Evolutionary conservation across 106 monocot species (phyloP).

Genomic region (Hemerocallis citrina): DNA sequence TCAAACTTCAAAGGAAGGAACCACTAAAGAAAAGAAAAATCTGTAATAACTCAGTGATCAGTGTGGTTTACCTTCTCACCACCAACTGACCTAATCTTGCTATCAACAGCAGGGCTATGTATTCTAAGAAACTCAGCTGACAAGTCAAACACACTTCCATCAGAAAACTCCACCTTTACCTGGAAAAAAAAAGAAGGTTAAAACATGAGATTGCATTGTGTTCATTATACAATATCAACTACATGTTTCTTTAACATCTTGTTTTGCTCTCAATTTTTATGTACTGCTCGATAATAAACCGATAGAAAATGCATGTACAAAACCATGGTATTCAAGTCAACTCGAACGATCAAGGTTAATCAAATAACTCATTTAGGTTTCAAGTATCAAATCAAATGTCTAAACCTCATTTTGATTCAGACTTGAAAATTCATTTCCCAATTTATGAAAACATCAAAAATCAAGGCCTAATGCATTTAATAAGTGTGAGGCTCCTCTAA

Average conservation of each 20-base stretch:
- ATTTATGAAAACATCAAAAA: too few species aligned
- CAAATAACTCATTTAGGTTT: background rate
- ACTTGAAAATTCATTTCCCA: too few species aligned
- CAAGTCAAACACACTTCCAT: conserved; percentile 56
- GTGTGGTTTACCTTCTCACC: conserved; percentile 75
- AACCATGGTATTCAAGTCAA: background rate
- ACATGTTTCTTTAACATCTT: background rate
- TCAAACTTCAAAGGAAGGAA: background rate
- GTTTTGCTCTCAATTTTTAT: background rate
- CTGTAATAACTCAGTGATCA: background rate
- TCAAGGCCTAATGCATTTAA: too few species aligned
- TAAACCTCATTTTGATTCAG: too few species aligned
- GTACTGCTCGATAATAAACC: background rate
- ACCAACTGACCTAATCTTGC: conserved; percentile 73
- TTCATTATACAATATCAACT: background rate
- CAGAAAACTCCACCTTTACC: conserved; percentile 79
- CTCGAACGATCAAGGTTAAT: background rate
- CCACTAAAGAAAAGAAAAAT: background rate
- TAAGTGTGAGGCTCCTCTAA: too few species aligned
- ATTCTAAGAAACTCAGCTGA: conserved; percentile 86
- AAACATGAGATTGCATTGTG: background rate
- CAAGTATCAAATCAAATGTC: background rate
- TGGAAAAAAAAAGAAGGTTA: conserved; percentile 16
- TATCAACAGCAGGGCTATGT: conserved; percentile 84
- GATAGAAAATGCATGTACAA: background rate